Evolutionary conservation across 306 rosid genomes (phyloP).

Genomic region (Medicago arabica): DNA sequence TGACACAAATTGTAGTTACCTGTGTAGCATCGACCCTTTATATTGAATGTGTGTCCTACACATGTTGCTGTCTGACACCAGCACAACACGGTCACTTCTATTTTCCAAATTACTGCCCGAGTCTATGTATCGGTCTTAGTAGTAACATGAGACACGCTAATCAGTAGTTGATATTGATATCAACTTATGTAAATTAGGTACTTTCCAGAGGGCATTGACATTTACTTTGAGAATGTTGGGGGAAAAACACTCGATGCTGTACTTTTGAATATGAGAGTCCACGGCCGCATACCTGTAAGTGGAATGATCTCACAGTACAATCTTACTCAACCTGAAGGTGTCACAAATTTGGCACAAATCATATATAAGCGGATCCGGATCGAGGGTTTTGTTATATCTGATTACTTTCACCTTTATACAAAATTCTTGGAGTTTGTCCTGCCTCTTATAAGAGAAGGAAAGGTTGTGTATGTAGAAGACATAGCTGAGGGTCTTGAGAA

Average conservation of each 20-base stretch:
- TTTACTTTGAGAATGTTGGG: not conserved
- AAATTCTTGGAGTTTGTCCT: not conserved
- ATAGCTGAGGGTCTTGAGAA: not conserved
- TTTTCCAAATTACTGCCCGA: no score
- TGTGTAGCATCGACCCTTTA: no score
- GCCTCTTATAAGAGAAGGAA: constrained; percentile 4
- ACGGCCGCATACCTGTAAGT: not conserved
- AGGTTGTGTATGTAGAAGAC: not conserved
- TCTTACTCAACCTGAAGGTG: not conserved
- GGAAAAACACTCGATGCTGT: constrained; percentile 5
- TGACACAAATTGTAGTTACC: no score
- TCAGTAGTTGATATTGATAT: not conserved
- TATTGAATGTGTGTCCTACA: no score
- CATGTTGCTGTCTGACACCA: no score
- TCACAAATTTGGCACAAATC: not conserved
- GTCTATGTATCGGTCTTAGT: no score
- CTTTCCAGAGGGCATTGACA: not conserved
- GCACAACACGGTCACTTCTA: no score
- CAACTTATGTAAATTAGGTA: not conserved
- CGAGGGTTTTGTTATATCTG: not conserved
- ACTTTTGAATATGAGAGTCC: not conserved
- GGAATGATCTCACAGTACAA: not conserved
- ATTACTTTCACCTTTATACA: not conserved
- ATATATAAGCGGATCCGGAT: not conserved
- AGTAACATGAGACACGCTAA: no score